phyloP scores from a whole-genome alignment of 1,284 basidiomycete species.

The Cryptococcus sp. region DNA sequence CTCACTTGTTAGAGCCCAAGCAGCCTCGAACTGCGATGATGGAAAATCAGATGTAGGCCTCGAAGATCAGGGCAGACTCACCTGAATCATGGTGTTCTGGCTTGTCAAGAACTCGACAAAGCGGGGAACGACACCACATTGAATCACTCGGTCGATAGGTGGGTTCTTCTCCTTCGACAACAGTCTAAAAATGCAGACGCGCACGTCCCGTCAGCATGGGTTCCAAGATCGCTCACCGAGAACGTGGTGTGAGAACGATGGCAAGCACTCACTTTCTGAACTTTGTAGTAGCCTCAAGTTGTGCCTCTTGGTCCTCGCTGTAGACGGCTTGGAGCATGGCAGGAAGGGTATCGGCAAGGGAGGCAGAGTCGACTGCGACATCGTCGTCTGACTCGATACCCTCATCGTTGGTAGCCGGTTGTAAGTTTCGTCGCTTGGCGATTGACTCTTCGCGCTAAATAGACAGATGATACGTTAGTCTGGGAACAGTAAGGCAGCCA shows the following conservation, averaged over 20 bases:
- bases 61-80: constrained; percentile 47
- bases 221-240: not conserved
- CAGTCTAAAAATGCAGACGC: constrained; percentile 53
- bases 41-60: constrained; percentile 2
- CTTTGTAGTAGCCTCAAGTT: constrained; percentile 90
- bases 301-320: constrained; percentile 84
- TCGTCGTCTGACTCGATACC: constrained; percentile 77
- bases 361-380: constrained; percentile 56
- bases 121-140: constrained; percentile 93
- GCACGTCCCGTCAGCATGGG: not conserved
- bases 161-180: constrained; percentile 99
- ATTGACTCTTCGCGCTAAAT: constrained; percentile 84
- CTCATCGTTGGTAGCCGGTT: constrained; percentile 63
- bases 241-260: not conserved
- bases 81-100: constrained; percentile 93
- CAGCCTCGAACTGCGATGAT: constrained; percentile 82
- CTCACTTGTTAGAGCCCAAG: constrained; percentile 91
- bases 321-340: constrained; percentile 89
- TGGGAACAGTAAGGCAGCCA: not conserved
- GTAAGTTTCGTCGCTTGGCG: constrained; percentile 90
- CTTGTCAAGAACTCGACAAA: constrained; percentile 93
- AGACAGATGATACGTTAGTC: not conserved
- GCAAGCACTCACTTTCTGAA: constrained; percentile 75
- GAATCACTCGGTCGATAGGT: constrained; percentile 98
- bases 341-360: constrained; percentile 59